phyloP scores from a whole-genome alignment of 306 rosid genomes.

The Casuarina cunninghamiana region DNA sequence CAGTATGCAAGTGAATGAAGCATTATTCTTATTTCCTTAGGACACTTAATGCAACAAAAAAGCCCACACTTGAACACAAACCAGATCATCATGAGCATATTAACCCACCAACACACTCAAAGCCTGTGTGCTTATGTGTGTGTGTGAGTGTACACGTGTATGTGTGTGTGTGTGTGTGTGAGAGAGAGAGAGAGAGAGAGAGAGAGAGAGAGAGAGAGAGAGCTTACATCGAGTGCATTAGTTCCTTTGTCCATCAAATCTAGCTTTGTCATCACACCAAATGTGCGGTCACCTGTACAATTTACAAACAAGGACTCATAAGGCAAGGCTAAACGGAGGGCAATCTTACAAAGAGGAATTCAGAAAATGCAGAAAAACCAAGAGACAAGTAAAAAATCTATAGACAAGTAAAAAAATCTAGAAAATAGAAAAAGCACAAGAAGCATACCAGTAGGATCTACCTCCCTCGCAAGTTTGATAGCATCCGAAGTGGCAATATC shows the following conservation, averaged over 20 bases:
- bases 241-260: constrained; percentile 99
- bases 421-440: neutral
- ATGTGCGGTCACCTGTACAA: constrained; percentile 73
- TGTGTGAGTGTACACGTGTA: no score
- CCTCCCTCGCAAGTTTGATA: constrained; percentile 82
- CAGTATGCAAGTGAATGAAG: no score
- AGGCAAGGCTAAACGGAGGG: constrained; percentile 2
- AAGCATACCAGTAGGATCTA: constrained; percentile 72
- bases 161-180: no score
- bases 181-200: neutral
- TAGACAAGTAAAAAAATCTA: neutral
- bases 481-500: constrained; percentile 97
- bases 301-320: constrained; percentile 23
- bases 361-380: neutral
- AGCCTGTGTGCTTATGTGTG: no score
- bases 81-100: no score
- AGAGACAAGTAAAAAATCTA: neutral
- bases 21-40: no score
- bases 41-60: no score
- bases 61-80: no score
- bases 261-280: constrained; percentile 91
- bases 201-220: constrained; percentile 11
- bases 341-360: constrained; percentile 21
- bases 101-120: no score
- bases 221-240: constrained; percentile 76